Evolutionary conservation across 2,329 filamentous ascomycete species (phyloP).

Genomic region (Phyllosticta paracitricarpa): DNA sequence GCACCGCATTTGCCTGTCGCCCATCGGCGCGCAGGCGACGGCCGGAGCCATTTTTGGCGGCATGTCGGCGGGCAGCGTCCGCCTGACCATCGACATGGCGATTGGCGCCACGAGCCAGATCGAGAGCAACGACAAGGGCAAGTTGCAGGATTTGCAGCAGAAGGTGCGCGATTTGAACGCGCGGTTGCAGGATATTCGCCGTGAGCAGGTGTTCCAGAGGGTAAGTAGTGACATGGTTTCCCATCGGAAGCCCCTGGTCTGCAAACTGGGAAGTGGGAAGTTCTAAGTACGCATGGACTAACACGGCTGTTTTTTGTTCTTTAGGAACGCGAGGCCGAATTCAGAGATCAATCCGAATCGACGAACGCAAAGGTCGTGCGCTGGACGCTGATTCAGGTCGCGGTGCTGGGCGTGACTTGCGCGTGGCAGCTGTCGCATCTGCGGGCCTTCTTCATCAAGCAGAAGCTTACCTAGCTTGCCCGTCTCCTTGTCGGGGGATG

Average conservation of each 20-base stretch:
- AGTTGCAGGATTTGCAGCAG: constrained; percentile 80
- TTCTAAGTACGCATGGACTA: not conserved
- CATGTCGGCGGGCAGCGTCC: constrained; percentile 63
- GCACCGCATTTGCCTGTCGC: constrained; percentile 90
- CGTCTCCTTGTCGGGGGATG: not conserved
- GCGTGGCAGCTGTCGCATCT: constrained; percentile 96
- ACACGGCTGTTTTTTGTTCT: not conserved
- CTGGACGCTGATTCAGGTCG: constrained; percentile 87
- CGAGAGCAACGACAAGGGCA: constrained; percentile 85
- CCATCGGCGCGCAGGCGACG: constrained; percentile 60
- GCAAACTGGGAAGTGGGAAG: not conserved
- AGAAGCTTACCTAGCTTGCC: constrained; percentile 72
- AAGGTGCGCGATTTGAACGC: constrained; percentile 85
- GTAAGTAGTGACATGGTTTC: constrained; percentile 37
- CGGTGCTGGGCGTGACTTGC: constrained; percentile 76
- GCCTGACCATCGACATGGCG: constrained; percentile 76
- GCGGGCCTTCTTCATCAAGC: constrained; percentile 98
- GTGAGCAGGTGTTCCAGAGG: constrained; percentile 94
- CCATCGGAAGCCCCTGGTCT: not conserved
- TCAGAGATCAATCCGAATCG: constrained; percentile 91
- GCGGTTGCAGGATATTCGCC: constrained; percentile 74
- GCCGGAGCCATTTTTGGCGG: constrained; percentile 61
- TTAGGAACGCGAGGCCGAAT: constrained; percentile 93
- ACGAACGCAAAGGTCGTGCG: constrained; percentile 87
- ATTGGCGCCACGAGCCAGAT: constrained; percentile 93